Base-by-base conservation (phyloP, 768 basidiomycete genomes). In the Strobilomyces dryophilus region DNA sequence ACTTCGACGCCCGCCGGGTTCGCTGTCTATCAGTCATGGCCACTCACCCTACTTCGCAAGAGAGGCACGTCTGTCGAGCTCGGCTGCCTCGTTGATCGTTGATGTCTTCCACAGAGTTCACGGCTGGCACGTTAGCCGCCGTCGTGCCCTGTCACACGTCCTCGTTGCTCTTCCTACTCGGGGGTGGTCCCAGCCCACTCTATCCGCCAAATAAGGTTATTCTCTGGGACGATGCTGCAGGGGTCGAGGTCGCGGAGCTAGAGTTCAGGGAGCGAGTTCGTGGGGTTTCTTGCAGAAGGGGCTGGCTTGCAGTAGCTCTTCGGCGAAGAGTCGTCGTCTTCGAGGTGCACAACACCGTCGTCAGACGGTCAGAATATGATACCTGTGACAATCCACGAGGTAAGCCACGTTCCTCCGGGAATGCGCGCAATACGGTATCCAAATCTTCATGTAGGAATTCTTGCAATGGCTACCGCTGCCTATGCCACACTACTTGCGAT, bases 161-260 rank as follows among this genome's bases (percentile, higher is more conserved):
- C 11, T 92, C 90, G 54, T 73, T 95, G 20, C 75, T 94, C 45
- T 92, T 93, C 69, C 82, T 95, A 44, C 76, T 93, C 50, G 92
- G 92, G 45, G 92, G 92, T 42, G 91, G 92, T 36, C 80, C 84
- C 50, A 92, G 89, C 67, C 92, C 92, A 29, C 79, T 87, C 10
- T 95, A 93, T 71, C 89, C 93, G 27, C 89, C 87, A 27, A 95
- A 95, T 72, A 95, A 95, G 73, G 89, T 94, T 49, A 77, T 95
- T 58, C 68, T 95, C 49, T 95, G 91, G 91, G 88, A 95, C 69
- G 92, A 92, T 71, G 79, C 78, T 4, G 71, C 80, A 4, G 82
- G 81, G n/a, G 73, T 74, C 55, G 89, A 93, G 66, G 87, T 92
- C 45, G 90, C 89, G 35, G 91, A 94, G 67, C 78, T 95, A 54